A percentile compares a stretch with the other conserved stretches of the same genome.
These are phyloP conservation scores for Pythium grandisporangium DNA, from an alignment of 352 stramenopile genomes.

Conservation along the genomic window DNA sequence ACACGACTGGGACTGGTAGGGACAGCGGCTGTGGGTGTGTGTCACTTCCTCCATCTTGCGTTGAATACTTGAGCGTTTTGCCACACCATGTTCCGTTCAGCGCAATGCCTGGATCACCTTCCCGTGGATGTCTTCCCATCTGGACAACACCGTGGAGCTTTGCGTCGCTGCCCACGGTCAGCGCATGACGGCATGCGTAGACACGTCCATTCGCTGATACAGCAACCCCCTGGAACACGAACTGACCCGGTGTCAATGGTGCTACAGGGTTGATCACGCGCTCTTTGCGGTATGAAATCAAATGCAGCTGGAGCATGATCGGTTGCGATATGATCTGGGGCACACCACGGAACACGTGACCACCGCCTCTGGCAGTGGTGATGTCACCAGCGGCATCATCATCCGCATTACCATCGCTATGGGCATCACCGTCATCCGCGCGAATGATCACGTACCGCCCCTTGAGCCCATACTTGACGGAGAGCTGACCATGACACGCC, in stretches of 20 bases:
- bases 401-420: not conserved
- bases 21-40: too few relatives aligned
- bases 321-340: not conserved
- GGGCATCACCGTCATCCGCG: constrained; percentile 3
- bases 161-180: too few relatives aligned
- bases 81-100: too few relatives aligned
- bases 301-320: not conserved
- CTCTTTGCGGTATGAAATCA: not conserved
- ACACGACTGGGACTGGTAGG: too few relatives aligned
- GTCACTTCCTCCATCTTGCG: too few relatives aligned
- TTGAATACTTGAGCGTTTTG: too few relatives aligned
- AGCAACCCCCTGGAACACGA: not conserved
- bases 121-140: too few relatives aligned
- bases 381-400: not conserved
- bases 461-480: constrained; percentile 1
- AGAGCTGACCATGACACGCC: constrained; percentile 6
- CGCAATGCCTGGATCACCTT: too few relatives aligned
- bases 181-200: too few relatives aligned
- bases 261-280: not conserved
- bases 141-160: too few relatives aligned
- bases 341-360: too few relatives aligned
- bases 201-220: not conserved
- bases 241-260: not conserved
- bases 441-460: constrained; percentile 8
- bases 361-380: too few relatives aligned